A percentile compares a stretch with the other conserved stretches of the same genome.
Evolutionary conservation across 2,329 filamentous ascomycete species (phyloP).

Genomic region (Magnaporthiopsis rhizophila): DNA sequence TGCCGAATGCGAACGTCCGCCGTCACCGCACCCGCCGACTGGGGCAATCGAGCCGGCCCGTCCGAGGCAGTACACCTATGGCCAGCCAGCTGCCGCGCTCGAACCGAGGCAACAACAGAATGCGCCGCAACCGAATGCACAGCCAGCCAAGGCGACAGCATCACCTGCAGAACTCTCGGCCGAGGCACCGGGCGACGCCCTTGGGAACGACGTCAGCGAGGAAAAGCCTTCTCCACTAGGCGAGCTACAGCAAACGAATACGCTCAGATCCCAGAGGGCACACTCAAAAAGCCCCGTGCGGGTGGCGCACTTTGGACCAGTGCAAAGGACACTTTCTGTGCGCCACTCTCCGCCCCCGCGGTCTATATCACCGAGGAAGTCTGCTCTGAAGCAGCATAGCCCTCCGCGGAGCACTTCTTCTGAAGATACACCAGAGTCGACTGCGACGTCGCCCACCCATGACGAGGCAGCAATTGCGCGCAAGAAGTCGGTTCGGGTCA

Average conservation of each 20-base stretch:
- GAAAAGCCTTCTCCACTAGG: too few species aligned
- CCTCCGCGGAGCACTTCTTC: constrained; percentile 46
- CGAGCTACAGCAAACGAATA: too few species aligned
- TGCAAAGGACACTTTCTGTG: constrained; percentile 45
- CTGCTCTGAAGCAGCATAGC: constrained; percentile 60
- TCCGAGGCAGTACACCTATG: constrained; percentile 22
- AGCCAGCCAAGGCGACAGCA: background rate
- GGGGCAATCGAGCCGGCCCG: constrained; percentile 27
- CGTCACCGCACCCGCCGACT: background rate
- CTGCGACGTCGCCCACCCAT: constrained; percentile 17
- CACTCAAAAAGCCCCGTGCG: constrained; percentile 56
- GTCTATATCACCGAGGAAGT: constrained; percentile 69
- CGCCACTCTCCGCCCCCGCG: constrained; percentile 63
- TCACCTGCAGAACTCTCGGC: constrained; percentile 11
- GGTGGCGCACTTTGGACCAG: constrained; percentile 57
- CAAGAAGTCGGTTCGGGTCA: constrained; percentile 65
- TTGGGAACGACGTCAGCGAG: too few species aligned
- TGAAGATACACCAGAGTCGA: constrained; percentile 39
- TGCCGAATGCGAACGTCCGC: constrained; percentile 12
- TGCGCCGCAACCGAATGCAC: constrained; percentile 1
- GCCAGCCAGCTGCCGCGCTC: constrained; percentile 9
- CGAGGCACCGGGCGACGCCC: background rate
- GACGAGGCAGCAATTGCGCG: constrained; percentile 33
- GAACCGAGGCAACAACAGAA: constrained; percentile 11
- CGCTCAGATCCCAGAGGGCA: constrained; percentile 21